Base-by-base conservation (phyloP, 768 basidiomycete genomes). In the Rubroboletus pulcherrimus region DNA sequence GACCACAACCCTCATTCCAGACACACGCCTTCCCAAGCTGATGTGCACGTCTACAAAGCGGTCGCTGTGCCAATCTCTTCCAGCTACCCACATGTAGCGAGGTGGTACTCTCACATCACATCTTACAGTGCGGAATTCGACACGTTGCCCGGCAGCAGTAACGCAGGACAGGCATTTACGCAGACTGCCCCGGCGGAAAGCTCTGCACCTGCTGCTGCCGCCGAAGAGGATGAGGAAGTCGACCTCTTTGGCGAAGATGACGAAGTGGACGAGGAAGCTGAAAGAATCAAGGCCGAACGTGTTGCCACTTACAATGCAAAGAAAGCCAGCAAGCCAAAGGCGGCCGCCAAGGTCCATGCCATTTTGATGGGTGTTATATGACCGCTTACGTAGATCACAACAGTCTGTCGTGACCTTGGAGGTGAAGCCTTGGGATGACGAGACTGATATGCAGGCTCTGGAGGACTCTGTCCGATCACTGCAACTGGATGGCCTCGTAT, bases 391-490 rank as follows among this genome's bases (percentile, higher is more conserved):
- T 54, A 11, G 46, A 54, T 35, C 15, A n/a, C n/a, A 15, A 56
- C 73, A 98, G 93, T 98, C 97, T 63, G 86, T 99, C 58, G 97
- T 99, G 49, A 99, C 96, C 45, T 77, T 98, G 64, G 96, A 98
- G 63, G 94, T 99, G 59, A 99, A 99, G 77, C 95, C 96, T 39
- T 97, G 94, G 96, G 96, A 98, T 72, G 96, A 98, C 70, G 94
- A 97, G 78, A 99, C 97, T 49, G 93, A 98, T 74, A 95, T 99
- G 95, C 81, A 69, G 42, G 89, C 78, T 49, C 79, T 98, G 64
- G 96, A 98, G 75, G 73, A 78, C 15, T 67, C 81, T 40, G 96
- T 98, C 52, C 86, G 97, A 57, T 85, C 91, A 21, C 85, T 98
- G 65, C 82, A 91, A 73, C 77, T 83, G 77, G 87, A 89, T 39